Evolutionary conservation across 225 moss, liverwort and hornwort species (phyloP).

Genomic region (Bryum argenteum): DNA sequence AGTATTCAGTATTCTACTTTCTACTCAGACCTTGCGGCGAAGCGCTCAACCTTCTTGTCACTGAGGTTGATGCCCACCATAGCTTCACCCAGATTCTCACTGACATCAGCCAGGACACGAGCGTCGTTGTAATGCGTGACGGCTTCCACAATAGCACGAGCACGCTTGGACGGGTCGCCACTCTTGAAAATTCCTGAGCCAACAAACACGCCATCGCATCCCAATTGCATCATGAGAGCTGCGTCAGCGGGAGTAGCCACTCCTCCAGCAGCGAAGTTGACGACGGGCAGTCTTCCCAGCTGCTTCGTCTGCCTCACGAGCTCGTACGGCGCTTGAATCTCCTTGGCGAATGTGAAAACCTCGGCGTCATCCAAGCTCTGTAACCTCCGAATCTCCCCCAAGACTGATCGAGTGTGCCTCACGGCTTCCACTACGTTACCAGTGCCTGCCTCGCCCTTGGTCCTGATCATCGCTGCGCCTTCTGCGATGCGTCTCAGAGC

Average conservation of each 20-base stretch:
- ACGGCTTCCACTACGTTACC: slow-evolving; percentile 91
- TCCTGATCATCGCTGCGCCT: slow-evolving; percentile 93
- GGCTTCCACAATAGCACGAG: slow-evolving; percentile 88
- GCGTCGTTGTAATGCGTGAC: slow-evolving; percentile 94
- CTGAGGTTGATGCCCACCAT: slow-evolving; percentile 95
- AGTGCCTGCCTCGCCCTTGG: slow-evolving; percentile 92
- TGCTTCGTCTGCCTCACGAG: slow-evolving; percentile 98
- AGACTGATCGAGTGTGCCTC: slow-evolving; percentile 76
- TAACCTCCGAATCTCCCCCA: slow-evolving; percentile 80
- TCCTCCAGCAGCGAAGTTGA: slow-evolving; percentile 93
- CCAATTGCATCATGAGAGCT: slow-evolving; percentile 95
- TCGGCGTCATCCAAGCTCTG: slow-evolving; percentile 87
- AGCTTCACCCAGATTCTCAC: slow-evolving; percentile 78
- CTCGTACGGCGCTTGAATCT: slow-evolving; percentile 82
- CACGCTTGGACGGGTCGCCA: slow-evolving; percentile 90
- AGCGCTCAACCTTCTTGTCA: slow-evolving; percentile 92
- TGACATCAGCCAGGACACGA: slow-evolving; percentile 76
- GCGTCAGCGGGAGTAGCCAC: slow-evolving; percentile 93
- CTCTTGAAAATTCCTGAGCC: slow-evolving; percentile 98
- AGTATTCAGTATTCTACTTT: not conserved
- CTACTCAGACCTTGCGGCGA: slow-evolving; percentile 85
- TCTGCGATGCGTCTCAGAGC: slow-evolving; percentile 84
- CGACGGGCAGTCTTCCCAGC: slow-evolving; percentile 83
- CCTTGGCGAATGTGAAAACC: slow-evolving; percentile 87
- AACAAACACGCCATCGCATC: slow-evolving; percentile 91